Evolutionary conservation across 257 asterid genomes (phyloP), one percentile per base, ranked within the genome.

Genomic region (Solanum habrochaites): DNA sequence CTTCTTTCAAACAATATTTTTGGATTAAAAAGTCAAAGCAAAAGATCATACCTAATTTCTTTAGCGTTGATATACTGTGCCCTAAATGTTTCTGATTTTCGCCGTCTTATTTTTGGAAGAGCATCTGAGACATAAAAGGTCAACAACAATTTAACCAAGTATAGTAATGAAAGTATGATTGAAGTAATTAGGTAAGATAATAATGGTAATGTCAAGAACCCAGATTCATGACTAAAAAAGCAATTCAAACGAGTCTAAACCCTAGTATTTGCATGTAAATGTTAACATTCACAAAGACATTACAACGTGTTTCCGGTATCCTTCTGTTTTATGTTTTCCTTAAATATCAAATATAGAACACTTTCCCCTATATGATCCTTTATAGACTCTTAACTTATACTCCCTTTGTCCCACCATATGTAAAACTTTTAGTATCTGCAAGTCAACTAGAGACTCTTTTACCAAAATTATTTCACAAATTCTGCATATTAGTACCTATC

Each of bases 31-130:
- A 71, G 47, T 52, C 56, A 23, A 49, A 62, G 29, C 78, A 77
- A 85, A 35, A 66, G 85, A 85, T 32, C 90, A 27, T 90, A 95
- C 99, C 93, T 94, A 88, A 97, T 93, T 87, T 97, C 99, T 90
- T 97, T 97, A 47, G 90, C 75, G 89, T 92, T 88, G 81, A 97
- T 97, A 67, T 96, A 97, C 74, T 97, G 99, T 85, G 96, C 93
- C 92, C 99, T 91, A 85, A 92, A 93, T 52, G 99, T 96, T 93
- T 97, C 99, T 66, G 99, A 97, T 67, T 93, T 97, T 82, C 99
- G 95, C 89, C 99, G 91, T 89, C 99, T 92, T 85, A 87, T 40
- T 91, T 86, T 90, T 83, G 95, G 96, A 89, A 93, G 91, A 89
- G 87, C 88, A 82, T 92, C 99, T 94, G 94, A 74, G 88, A 83